Evolutionary conservation across 2,329 filamentous ascomycete species (phyloP), one percentile per base, ranked within the genome.

Genomic region (Monosporascus sp.): DNA sequence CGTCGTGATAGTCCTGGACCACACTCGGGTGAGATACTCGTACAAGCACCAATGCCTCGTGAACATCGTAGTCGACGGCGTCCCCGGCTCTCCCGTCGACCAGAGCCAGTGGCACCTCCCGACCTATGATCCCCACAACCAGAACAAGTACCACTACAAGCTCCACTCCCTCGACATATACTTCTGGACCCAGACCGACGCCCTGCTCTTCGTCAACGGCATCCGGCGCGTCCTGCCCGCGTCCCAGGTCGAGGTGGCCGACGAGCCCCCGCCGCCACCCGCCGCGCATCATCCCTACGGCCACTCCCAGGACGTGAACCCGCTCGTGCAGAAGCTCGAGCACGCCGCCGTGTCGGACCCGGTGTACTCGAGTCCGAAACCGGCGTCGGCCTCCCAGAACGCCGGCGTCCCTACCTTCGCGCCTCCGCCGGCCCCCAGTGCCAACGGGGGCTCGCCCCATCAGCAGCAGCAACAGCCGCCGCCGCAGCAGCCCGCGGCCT

Each of bases 81-180:
- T 72, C 55, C 64, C 74, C 52, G 69, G 63, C 11, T 52, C 58
- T 53, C 63, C 65, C 17, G 55, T 57, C 58, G 65, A 80, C 58
- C 73, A 74, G 47, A 79, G 79, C 57, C 77, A 91, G 68, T 92
- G 88, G 89, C 87, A 90, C 68, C 77, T 92, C 7, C 87, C 88
- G 2, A 84, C 84, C 1, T 87, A 80, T 67, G 87, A 92, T 67
- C 82, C 83, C 2, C 78, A 78, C 49, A 89, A 90, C 69, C 83
- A 91, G 69, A 85, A 81, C 66, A 90, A 88, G 68, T 91, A 91
- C 68, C 82, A 91, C 75, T 91, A 91, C 72, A 85, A 84, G 66
- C 78, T 93, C 7, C 85, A 90, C 66, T 86, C 85, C 0, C 68
- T 92, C 53, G 88, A 92, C 64, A 74, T 92, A 16, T 93, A 93